Conservation (phyloP, 208 protist genomes). For the Lotmaria passim region DNA sequence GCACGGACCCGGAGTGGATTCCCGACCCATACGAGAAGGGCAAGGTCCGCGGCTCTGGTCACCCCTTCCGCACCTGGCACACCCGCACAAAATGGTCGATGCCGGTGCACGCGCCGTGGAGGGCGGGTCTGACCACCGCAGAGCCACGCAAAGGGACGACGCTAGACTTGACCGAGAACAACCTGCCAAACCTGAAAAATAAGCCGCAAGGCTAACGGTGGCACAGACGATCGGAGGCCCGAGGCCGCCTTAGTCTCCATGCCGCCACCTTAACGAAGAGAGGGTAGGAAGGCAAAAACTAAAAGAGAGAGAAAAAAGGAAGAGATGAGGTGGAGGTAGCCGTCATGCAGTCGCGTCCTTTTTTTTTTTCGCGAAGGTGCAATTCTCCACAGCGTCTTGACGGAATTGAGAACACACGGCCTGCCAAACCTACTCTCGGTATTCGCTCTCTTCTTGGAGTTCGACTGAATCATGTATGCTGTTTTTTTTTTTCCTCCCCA, state of each 20-base stretch:
- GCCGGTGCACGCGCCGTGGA: slow-evolving; percentile 85
- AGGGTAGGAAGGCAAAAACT: too few species aligned
- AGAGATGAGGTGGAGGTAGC: background rate
- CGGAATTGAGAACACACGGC: too few species aligned
- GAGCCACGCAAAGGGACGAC: slow-evolving; percentile 64
- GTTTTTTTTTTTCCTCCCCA: slow-evolving; percentile 7
- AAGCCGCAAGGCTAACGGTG: slow-evolving; percentile 68
- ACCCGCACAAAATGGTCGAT: slow-evolving; percentile 90
- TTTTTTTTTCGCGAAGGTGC: too few species aligned
- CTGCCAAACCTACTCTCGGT: too few species aligned
- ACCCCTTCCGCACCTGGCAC: slow-evolving; percentile 90
- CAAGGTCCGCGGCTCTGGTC: slow-evolving; percentile 51
- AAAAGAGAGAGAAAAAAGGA: background rate
- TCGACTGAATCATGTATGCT: slow-evolving; percentile 3
- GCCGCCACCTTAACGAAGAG: slow-evolving; percentile 37
- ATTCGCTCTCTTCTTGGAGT: too few species aligned
- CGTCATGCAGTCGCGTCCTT: too few species aligned
- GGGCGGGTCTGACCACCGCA: slow-evolving; percentile 76
- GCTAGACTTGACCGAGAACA: slow-evolving; percentile 66
- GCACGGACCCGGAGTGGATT: slow-evolving; percentile 81
- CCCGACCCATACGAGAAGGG: slow-evolving; percentile 83
- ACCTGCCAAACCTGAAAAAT: slow-evolving; percentile 63
- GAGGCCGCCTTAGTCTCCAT: slow-evolving; percentile 73
- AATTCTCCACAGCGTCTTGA: too few species aligned
- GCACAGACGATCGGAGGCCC: slow-evolving; percentile 74